Evolutionary conservation across 2,329 filamentous ascomycete genomes (phyloP), one percentile per base, ranked within the genome.

Genomic region (Venturiaceae sp.): DNA sequence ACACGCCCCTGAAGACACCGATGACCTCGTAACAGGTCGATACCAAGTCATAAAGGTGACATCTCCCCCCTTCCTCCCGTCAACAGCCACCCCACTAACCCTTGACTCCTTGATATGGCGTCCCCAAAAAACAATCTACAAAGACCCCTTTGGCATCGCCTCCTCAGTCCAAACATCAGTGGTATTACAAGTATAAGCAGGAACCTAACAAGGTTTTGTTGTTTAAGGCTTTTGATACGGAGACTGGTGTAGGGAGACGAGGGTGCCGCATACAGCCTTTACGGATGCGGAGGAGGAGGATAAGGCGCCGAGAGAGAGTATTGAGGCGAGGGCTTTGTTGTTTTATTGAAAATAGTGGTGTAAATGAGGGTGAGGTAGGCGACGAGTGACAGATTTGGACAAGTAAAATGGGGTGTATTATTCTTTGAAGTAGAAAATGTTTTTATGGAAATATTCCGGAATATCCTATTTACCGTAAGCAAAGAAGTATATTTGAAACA

Each of bases 151-250:
- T 13, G 68, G 66, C 2, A 62, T 72, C 1, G 68, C 68, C 0
- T 67, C 69, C 16, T 67, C 63, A 34, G 69, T 71, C 1, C 61
- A 61, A 58, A 1, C 68, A 71, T 60, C 62, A 66, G 23, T 72
- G 69, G 69, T 72, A 64, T 41, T 72, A 68, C 57, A 69, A 69
- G 61, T 65, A 62, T 19, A 60, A 60, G 0, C 60, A 67, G 26
- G 61, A 58, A 1, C 67, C 67, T 3, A 66, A 68, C 1, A 69
- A 72, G 54, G 66, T 70, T 0, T 28, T 69, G 9, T 59, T 72
- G 4, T 68, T 72, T 62, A 71, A 71, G 62, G 70, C 68, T 53
- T 72, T 69, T 52, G 69, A 72, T 57, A 67, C 64, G 3, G 69
- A 69, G 62, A 58, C 63, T 1, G 68, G 70, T 69, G 68, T 1